Percentiles rank a stretch among this genome's conserved stretches.
These are phyloP conservation scores for Phytophthora hibernalis DNA, from an alignment of 352 stramenopile species.

Conservation along the genomic window DNA sequence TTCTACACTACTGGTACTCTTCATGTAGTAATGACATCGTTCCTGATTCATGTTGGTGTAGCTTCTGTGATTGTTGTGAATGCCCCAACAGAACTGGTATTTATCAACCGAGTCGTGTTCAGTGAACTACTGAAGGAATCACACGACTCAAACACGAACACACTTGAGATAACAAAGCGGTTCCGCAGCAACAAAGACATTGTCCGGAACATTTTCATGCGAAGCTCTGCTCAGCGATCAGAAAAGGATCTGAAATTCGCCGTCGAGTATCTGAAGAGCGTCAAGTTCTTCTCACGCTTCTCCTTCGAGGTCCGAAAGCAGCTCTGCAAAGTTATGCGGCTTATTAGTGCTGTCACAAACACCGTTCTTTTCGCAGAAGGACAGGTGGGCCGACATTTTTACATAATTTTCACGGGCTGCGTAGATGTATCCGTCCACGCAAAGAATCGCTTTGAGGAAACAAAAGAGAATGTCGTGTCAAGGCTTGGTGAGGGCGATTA, in stretches of 20 bases:
- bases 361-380: constrained; percentile 86
- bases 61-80: constrained; percentile 68
- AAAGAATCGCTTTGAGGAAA: constrained; percentile 81
- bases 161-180: constrained; percentile 75
- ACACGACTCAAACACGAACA: constrained; percentile 50
- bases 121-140: constrained; percentile 71
- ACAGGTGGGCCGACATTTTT: constrained; percentile 79
- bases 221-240: constrained; percentile 64
- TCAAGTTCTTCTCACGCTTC: constrained; percentile 90
- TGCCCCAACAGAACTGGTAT: constrained; percentile 65
- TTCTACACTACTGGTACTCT: not conserved
- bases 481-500: constrained; percentile 75
- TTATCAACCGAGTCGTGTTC: constrained; percentile 75
- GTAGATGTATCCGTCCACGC: constrained; percentile 74
- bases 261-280: constrained; percentile 85
- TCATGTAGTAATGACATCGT: not conserved
- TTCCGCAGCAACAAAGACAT: constrained; percentile 91
- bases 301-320: constrained; percentile 89
- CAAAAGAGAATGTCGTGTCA: constrained; percentile 70
- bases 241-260: constrained; percentile 89
- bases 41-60: constrained; percentile 12
- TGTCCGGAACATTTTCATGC: constrained; percentile 86
- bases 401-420: constrained; percentile 83
- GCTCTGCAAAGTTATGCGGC: constrained; percentile 81
- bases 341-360: constrained; percentile 82